Percentiles rank a stretch among this genome's conserved stretches.
Evolutionary conservation across 306 rosid genomes (phyloP).

Genomic region (Comarum palustre): DNA sequence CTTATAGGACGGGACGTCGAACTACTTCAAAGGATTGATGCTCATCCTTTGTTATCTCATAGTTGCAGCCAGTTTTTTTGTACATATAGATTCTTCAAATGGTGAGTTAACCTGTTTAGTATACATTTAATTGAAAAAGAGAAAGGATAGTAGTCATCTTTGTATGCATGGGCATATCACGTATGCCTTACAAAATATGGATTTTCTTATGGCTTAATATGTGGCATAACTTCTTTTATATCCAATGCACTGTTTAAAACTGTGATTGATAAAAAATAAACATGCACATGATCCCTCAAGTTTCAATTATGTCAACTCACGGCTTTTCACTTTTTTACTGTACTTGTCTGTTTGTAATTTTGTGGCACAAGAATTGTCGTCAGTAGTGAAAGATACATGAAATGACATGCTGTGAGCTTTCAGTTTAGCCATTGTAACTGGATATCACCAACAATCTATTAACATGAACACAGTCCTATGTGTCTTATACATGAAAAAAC

Average conservation of each 20-base stretch:
- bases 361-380: background rate
- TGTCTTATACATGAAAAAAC: background rate
- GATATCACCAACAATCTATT: background rate
- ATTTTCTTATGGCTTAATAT: background rate
- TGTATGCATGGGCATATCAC: background rate
- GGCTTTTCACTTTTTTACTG: background rate
- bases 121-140: background rate
- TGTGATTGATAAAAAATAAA: background rate
- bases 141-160: background rate
- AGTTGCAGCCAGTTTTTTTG: constrained; percentile 90
- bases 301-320: background rate
- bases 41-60: constrained; percentile 88
- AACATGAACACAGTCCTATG: background rate
- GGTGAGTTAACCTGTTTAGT: constrained; percentile 48
- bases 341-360: background rate
- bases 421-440: background rate
- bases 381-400: background rate
- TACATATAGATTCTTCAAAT: constrained; percentile 69
- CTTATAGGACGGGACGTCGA: constrained; percentile 85
- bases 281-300: background rate
- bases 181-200: background rate
- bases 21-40: constrained; percentile 92
- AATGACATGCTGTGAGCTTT: background rate
- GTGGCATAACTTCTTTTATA: background rate
- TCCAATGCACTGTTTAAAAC: background rate